Percentiles rank a stretch among this genome's conserved stretches.
phyloP scores from a whole-genome alignment of 2,329 filamentous ascomycete species.

The Colletotrichum trifolii region DNA sequence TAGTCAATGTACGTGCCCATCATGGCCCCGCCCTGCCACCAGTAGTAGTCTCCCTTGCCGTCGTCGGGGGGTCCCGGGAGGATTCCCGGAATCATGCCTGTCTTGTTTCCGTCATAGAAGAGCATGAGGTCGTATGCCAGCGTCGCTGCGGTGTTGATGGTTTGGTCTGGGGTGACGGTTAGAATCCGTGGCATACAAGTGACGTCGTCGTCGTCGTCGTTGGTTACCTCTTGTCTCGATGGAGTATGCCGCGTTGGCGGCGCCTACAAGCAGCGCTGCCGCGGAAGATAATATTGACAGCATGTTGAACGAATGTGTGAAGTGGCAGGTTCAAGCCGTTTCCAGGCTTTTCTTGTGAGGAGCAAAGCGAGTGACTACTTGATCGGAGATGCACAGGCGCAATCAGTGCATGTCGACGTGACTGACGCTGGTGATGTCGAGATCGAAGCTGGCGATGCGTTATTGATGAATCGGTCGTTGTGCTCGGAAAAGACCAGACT shows the following conservation, averaged over 20 bases:
- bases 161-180: slow-evolving; percentile 43
- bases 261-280: slow-evolving; percentile 19
- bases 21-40: slow-evolving; percentile 74
- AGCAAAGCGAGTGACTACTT: slow-evolving; percentile 7
- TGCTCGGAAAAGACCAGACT: not conserved
- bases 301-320: slow-evolving; percentile 23
- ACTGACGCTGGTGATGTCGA: not conserved
- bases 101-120: slow-evolving; percentile 59
- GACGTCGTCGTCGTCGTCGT: not conserved
- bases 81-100: slow-evolving; percentile 58
- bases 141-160: slow-evolving; percentile 51
- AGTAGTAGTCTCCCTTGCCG: slow-evolving; percentile 63
- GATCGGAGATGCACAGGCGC: not conserved
- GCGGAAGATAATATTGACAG: slow-evolving; percentile 10
- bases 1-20: slow-evolving; percentile 74
- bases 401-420: slow-evolving; percentile 8
- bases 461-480: no score
- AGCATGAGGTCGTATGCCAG: slow-evolving; percentile 57
- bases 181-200: not conserved
- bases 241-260: slow-evolving; percentile 22
- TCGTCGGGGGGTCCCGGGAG: slow-evolving; percentile 56
- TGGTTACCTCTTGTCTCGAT: slow-evolving; percentile 29
- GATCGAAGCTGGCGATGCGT: no score
- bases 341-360: not conserved
- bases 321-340: not conserved